Conservation (phyloP, 768 basidiomycete genomes). For the Coprinellus aureogranulatus region DNA sequence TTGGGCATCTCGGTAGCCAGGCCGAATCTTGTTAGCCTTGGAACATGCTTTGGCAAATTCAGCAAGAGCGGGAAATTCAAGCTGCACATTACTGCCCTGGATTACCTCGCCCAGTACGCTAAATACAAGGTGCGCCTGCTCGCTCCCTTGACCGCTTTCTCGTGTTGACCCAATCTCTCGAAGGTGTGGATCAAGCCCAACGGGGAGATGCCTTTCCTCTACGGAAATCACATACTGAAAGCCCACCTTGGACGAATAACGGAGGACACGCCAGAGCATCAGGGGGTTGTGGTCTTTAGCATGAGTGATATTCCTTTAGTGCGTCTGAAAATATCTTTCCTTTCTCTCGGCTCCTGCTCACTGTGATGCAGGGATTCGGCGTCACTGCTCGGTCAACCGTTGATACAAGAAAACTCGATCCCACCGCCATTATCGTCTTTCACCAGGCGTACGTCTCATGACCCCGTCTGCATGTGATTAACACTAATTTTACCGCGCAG, state of each 20-base stretch:
- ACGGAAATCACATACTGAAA: constrained; percentile 97
- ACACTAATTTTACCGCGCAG: constrained; percentile 34
- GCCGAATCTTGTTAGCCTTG: constrained; percentile 87
- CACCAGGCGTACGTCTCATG: constrained; percentile 76
- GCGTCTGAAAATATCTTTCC: constrained; percentile 21
- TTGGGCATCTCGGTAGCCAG: constrained; percentile 89
- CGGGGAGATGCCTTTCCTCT: constrained; percentile 98
- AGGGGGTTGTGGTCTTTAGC: constrained; percentile 94
- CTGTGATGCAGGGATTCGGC: constrained; percentile 77
- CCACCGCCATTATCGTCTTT: constrained; percentile 95
- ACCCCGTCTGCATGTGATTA: not conserved
- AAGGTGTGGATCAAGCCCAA: constrained; percentile 99
- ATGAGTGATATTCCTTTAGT: constrained; percentile 96
- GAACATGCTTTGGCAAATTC: constrained; percentile 98
- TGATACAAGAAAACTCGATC: constrained; percentile 95
- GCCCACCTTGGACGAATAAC: constrained; percentile 98
- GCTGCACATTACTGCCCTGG: constrained; percentile 90
- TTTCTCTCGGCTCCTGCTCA: constrained; percentile 6
- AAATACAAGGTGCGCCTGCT: constrained; percentile 80
- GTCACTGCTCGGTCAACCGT: constrained; percentile 94
- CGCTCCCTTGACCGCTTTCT: not conserved
- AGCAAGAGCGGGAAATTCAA: constrained; percentile 97
- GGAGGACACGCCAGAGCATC: constrained; percentile 98
- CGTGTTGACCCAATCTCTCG: not conserved
- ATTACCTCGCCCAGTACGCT: constrained; percentile 92